These are phyloP conservation scores for Cucurbitaria berberidis DNA, from an alignment of 2,329 filamentous ascomycete species.

Conservation along the genomic window DNA sequence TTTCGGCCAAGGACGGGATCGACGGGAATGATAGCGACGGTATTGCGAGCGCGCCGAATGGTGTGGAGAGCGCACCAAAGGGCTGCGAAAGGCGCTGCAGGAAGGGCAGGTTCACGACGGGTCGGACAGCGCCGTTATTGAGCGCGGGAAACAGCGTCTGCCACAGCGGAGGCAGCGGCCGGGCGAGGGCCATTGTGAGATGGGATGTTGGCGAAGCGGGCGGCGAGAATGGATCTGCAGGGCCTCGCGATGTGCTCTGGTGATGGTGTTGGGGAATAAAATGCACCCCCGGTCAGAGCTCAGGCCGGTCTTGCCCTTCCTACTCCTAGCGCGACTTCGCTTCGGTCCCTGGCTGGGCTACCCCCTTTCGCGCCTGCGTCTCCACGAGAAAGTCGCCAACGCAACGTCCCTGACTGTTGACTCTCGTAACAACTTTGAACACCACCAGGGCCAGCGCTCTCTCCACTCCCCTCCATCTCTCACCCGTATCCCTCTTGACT, in stretches of 20 bases:
- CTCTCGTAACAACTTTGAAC: slow-evolving; percentile 28
- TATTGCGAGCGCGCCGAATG: slow-evolving; percentile 53
- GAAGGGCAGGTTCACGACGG: slow-evolving; percentile 48
- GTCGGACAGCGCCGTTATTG: slow-evolving; percentile 51
- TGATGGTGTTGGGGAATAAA: slow-evolving; percentile 40
- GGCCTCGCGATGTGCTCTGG: slow-evolving; percentile 10
- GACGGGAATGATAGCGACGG: slow-evolving; percentile 59
- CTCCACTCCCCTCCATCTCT: slow-evolving; percentile 14
- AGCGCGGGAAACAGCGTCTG: slow-evolving; percentile 62
- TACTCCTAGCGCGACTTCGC: slow-evolving; percentile 44
- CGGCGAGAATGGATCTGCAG: slow-evolving; percentile 3
- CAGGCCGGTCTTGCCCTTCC: slow-evolving; percentile 31
- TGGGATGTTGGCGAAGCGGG: slow-evolving; percentile 9
- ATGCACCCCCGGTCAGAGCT: slow-evolving; percentile 34
- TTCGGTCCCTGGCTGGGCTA: slow-evolving; percentile 41
- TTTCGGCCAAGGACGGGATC: slow-evolving; percentile 66
- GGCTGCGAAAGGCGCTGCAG: slow-evolving; percentile 54
- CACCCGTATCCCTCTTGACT: slow-evolving; percentile 15
- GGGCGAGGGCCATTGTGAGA: slow-evolving; percentile 47
- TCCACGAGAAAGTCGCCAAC: slow-evolving; percentile 47
- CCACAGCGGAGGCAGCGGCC: slow-evolving; percentile 52
- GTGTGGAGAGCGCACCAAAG: slow-evolving; percentile 67
- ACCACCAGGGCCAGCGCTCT: slow-evolving; percentile 21
- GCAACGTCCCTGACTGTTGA: slow-evolving; percentile 43
- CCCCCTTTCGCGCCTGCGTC: slow-evolving; percentile 50